Evolutionary conservation across 345 rosid genomes (phyloP).

Genomic region (Salix arbutifolia): DNA sequence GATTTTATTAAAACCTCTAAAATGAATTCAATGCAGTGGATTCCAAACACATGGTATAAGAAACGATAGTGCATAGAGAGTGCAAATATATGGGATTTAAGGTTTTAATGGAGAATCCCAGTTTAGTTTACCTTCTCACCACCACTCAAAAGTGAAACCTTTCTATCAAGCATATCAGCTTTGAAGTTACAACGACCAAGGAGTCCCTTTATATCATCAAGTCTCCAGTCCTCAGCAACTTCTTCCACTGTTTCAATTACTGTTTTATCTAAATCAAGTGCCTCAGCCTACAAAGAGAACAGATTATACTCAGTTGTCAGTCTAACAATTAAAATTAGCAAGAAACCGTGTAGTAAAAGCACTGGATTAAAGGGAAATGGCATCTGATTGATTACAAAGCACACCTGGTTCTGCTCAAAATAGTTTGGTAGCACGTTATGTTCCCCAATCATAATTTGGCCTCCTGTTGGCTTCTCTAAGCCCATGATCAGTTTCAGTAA

Average conservation of each 20-base stretch:
- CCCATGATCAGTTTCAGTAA: conserved; percentile 83
- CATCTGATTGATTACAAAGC: conserved; percentile 1
- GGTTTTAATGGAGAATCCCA: neutral
- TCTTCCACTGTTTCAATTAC: conserved; percentile 84
- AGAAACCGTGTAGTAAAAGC: conserved; percentile 2
- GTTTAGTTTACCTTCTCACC: conserved; percentile 70
- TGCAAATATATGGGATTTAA: neutral
- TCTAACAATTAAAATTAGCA: neutral
- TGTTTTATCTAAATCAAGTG: conserved; percentile 83
- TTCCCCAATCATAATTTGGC: conserved; percentile 78
- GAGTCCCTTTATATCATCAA: conserved; percentile 91
- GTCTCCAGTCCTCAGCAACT: conserved; percentile 90
- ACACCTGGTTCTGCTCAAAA: conserved; percentile 97
- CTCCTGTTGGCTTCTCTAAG: conserved; percentile 59
- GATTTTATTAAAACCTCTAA: no score
- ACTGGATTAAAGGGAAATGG: neutral
- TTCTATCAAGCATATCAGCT: conserved; percentile 89
- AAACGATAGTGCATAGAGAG: neutral
- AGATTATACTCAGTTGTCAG: conserved; percentile 11
- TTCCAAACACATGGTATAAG: neutral
- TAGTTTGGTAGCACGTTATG: conserved; percentile 94
- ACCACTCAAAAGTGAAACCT: conserved; percentile 86
- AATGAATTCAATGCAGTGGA: no score
- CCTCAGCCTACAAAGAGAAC: conserved; percentile 65
- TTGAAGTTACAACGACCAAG: conserved; percentile 98